Evolutionary conservation across 2,329 filamentous ascomycete genomes (phyloP).

Genomic region (Magnaporthales sp.): DNA sequence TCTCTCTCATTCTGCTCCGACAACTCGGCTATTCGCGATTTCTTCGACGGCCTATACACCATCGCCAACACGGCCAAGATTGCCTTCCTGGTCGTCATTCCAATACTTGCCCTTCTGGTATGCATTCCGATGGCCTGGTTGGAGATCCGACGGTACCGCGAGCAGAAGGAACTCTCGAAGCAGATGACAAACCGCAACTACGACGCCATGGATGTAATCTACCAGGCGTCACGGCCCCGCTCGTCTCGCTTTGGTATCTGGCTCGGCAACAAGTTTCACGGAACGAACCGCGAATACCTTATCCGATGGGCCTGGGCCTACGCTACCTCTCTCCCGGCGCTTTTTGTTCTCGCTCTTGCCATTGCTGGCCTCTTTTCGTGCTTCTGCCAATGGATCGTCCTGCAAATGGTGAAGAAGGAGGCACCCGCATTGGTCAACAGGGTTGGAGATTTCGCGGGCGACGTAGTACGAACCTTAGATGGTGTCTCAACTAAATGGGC

Average conservation of each 20-base stretch:
- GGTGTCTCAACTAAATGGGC: slow-evolving; percentile 72
- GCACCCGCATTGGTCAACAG: slow-evolving; percentile 66
- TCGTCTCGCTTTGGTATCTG: slow-evolving; percentile 49
- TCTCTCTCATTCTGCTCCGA: slow-evolving; percentile 80
- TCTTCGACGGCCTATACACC: slow-evolving; percentile 66
- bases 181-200: slow-evolving; percentile 55
- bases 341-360: slow-evolving; percentile 81
- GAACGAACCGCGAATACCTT: slow-evolving; percentile 58
- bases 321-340: slow-evolving; percentile 70
- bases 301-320: slow-evolving; percentile 81
- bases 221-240: slow-evolving; percentile 75
- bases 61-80: slow-evolving; percentile 62
- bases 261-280: slow-evolving; percentile 2
- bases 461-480: slow-evolving; percentile 65
- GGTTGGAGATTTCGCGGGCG: slow-evolving; percentile 70
- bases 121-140: slow-evolving; percentile 73
- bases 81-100: slow-evolving; percentile 67
- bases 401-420: slow-evolving; percentile 63
- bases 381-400: slow-evolving; percentile 72
- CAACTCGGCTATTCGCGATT: slow-evolving; percentile 71
- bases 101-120: slow-evolving; percentile 60
- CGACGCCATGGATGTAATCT: slow-evolving; percentile 81
- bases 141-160: slow-evolving; percentile 70
- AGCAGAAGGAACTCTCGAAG: slow-evolving; percentile 59
- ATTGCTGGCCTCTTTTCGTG: slow-evolving; percentile 76